Evolutionary conservation across 1,284 basidiomycete species (phyloP), one percentile per base, ranked within the genome.

Genomic region (Microbotryum violaceum): DNA sequence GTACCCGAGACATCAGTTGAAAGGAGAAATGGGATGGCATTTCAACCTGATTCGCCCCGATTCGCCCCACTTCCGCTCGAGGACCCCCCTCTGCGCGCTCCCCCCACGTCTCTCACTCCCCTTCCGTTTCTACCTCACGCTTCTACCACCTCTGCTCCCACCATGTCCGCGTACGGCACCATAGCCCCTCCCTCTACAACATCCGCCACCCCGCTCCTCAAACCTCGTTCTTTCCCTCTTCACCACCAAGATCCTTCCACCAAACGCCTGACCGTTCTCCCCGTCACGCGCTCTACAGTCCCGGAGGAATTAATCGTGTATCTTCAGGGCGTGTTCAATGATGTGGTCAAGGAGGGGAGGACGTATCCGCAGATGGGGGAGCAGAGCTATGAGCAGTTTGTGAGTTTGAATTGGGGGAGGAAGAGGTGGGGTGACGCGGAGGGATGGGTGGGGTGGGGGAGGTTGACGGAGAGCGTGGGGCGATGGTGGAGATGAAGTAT

Each of bases 321-420:
- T 46, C 61, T 70, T 31, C 53, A 62, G 21, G 45, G 48, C 21
- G 65, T 68, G 3, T 91, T 92, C 75, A 82, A 82, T n/a, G 79
- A 80, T 56, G 88, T 88, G 71, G 78, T 94, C 14, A 84, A 83
- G 54, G 80, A 82, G 70, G 91, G 91, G 0, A 74, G 79, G 68
- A 89, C 90, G 6, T 93, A 93, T 74, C 90, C 91, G 0, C 90
- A 91, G 73, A 87, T 89, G 69, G 49, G 45, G 3, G 25, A 52
- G 44, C 49, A 33, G 25, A 31, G 37, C 7, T 37, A 46, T n/a
- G 57, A 58, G 57, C 9, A 58, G 42, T 58, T 58, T 31, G 57
- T 57, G 23, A 37, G 56, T 49, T 29, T 14, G n/a, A 10, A 10
- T 16, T 48, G 47, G 47, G n/a, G 23, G 47, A 48, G n/a, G 10